A percentile compares a stretch with the other conserved stretches of the same genome.
Conservation (phyloP, 139 green algal species). For the Closterium sp. region DNA sequence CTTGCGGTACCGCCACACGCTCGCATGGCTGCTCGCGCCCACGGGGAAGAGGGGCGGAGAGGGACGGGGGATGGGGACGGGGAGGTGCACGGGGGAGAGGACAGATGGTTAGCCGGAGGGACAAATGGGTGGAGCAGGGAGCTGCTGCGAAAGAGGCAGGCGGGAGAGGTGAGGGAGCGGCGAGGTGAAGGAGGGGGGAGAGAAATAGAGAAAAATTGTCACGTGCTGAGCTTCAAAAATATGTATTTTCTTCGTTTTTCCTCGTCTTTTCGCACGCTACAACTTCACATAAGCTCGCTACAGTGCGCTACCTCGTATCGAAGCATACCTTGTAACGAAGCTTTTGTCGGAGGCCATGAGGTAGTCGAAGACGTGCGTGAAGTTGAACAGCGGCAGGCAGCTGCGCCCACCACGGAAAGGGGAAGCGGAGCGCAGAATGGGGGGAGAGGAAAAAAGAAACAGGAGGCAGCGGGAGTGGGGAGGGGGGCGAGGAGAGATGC, state of each 20-base stretch:
- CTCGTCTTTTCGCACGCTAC: not conserved
- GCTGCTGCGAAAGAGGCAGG: no score
- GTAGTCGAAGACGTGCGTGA: constrained; percentile 43
- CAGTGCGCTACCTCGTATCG: not conserved
- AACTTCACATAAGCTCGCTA: not conserved
- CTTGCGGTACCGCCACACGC: constrained; percentile 14
- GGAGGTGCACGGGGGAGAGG: no score
- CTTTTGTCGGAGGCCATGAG: constrained; percentile 29
- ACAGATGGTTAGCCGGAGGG: no score
- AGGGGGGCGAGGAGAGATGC: not conserved
- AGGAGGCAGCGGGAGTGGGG: not conserved
- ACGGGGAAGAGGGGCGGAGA: not conserved
- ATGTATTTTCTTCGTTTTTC: not conserved
- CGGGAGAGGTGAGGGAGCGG: not conserved
- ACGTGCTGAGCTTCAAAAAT: not conserved
- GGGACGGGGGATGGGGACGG: not conserved
- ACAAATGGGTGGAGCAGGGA: not conserved
- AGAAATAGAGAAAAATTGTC: not conserved
- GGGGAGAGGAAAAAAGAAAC: not conserved
- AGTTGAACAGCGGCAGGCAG: constrained; percentile 39
- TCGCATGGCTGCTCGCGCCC: constrained; percentile 7
- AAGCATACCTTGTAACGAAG: constrained; percentile 25
- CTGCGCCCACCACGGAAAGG: not conserved
- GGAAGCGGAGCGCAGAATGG: not conserved
- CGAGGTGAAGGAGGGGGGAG: no score